Evolutionary conservation across 768 basidiomycete genomes (phyloP).

Genomic region (Termitomyces sp.): DNA sequence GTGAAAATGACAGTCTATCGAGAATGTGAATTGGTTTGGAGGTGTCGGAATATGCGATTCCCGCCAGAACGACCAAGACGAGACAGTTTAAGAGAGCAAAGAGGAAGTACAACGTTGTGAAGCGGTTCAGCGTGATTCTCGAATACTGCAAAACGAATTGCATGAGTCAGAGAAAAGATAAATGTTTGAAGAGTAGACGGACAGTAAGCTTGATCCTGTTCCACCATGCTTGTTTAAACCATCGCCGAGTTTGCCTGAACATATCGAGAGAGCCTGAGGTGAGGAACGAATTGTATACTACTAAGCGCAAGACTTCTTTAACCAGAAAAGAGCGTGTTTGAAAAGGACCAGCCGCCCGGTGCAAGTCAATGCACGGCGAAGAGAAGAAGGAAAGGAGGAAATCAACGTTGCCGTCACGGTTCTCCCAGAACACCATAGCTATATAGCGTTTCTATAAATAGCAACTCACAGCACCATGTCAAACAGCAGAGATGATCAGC

Average conservation of each 20-base stretch:
- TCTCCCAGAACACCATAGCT: background rate
- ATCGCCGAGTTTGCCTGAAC: conserved; percentile 2
- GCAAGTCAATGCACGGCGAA: conserved; percentile 12
- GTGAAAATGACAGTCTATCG: too few relatives aligned
- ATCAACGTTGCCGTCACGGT: background rate
- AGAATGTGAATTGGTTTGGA: conserved; percentile 29
- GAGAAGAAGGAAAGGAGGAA: background rate
- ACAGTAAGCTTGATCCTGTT: conserved; percentile 26
- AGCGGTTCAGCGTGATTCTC: conserved; percentile 46
- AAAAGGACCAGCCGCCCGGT: conserved; percentile 11
- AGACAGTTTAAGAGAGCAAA: conserved; percentile 40
- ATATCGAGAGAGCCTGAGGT: conserved; percentile 2
- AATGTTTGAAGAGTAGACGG: conserved; percentile 2
- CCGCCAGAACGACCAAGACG: conserved; percentile 38
- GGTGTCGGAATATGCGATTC: conserved; percentile 34
- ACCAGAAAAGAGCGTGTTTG: conserved; percentile 1
- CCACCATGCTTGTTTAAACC: conserved; percentile 19
- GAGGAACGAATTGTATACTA: background rate
- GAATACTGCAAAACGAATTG: conserved; percentile 31
- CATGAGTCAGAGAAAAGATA: background rate
- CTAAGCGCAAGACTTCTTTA: background rate
- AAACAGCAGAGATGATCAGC: background rate
- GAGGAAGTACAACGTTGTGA: conserved; percentile 45
- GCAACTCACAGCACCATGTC: background rate
- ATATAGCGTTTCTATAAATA: background rate